These are phyloP conservation scores for Papiliotrema fonsecae DNA, from an alignment of 1,284 basidiomycete genomes.

Conservation along the genomic window DNA sequence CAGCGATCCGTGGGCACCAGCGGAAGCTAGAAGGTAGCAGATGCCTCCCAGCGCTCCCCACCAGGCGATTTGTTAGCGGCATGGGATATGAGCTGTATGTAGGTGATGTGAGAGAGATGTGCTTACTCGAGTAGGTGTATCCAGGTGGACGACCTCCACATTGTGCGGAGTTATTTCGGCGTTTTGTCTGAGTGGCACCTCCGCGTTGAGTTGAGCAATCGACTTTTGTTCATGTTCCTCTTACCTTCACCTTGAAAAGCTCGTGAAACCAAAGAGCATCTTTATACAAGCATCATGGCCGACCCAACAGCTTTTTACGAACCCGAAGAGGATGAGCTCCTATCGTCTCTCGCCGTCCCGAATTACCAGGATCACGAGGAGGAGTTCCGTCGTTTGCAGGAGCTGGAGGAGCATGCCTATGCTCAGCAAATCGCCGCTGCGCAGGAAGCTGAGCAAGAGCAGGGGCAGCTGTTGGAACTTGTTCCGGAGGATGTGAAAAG, in stretches of 20 bases:
- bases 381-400: conserved; percentile 36
- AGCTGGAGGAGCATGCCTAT: conserved; percentile 39
- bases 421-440: conserved; percentile 33
- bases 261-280: background rate
- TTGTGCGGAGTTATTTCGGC: no score
- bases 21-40: no score
- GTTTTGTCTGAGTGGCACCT: no score
- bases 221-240: background rate
- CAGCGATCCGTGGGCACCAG: no score
- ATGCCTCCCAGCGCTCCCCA: no score
- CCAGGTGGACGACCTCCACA: no score
- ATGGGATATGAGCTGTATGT: no score
- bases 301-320: conserved; percentile 47
- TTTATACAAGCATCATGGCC: conserved; percentile 27
- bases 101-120: no score
- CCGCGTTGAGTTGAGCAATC: no score
- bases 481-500: conserved; percentile 48
- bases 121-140: no score
- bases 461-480: conserved; percentile 34
- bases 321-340: conserved; percentile 44
- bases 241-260: background rate
- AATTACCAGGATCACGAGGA: conserved; percentile 34
- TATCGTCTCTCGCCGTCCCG: conserved; percentile 40
- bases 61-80: no score
- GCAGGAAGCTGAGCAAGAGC: conserved; percentile 28